Conservation (phyloP, 768 basidiomycete genomes). For the Fibroporia radiculosa region DNA sequence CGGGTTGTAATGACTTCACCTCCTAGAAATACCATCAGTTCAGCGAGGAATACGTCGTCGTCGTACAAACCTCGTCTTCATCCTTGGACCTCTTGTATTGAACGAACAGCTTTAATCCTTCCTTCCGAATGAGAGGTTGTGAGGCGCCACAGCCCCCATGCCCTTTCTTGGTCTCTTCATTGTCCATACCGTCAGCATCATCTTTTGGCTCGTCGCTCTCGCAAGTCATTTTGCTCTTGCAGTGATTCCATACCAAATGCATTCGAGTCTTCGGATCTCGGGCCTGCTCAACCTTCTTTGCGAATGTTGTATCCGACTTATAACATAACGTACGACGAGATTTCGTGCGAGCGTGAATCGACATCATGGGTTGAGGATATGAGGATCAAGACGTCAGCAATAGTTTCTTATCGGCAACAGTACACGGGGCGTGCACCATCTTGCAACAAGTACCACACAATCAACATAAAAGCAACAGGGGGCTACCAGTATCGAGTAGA, state of each 20-base stretch:
- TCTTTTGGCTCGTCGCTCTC: constrained; percentile 86
- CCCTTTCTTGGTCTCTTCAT: constrained; percentile 74
- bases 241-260: constrained; percentile 78
- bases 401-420: constrained; percentile 25
- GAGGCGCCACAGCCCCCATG: constrained; percentile 96
- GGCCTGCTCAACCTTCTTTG: constrained; percentile 80
- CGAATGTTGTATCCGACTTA: constrained; percentile 81
- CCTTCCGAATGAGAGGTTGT: constrained; percentile 88
- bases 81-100: constrained; percentile 95
- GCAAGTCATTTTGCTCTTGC: constrained; percentile 85
- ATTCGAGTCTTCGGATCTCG: constrained; percentile 83
- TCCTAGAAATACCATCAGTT: constrained; percentile 41
- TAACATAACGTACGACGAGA: constrained; percentile 16
- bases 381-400: constrained; percentile 61
- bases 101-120: constrained; percentile 89
- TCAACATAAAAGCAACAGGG: constrained; percentile 45
- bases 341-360: constrained; percentile 3
- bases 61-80: constrained; percentile 79
- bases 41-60: constrained; percentile 1
- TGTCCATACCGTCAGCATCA: constrained; percentile 63
- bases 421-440: constrained; percentile 20
- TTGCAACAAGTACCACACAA: constrained; percentile 18
- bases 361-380: constrained; percentile 28
- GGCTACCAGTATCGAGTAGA: constrained; percentile 47
- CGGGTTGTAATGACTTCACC: constrained; percentile 71